Conservation (phyloP, 1,284 basidiomycete genomes). For the Moesziomyces parantarcticus region DNA sequence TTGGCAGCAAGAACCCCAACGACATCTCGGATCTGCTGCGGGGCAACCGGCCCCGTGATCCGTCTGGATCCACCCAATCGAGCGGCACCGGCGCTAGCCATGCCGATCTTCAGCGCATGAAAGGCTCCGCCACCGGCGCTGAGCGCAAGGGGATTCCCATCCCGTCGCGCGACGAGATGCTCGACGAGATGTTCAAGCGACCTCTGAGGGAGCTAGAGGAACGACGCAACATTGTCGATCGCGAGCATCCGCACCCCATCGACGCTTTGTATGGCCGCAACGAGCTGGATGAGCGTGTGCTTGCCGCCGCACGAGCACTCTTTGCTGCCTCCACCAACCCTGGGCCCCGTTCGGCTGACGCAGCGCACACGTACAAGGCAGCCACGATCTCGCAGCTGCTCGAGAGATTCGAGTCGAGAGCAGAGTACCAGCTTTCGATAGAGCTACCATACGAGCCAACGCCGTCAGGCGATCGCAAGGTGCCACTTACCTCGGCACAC, state of each 20-base stretch:
- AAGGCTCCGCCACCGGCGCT: conserved; percentile 42
- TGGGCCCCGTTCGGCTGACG: conserved; percentile 1
- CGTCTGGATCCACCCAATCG: conserved; percentile 1
- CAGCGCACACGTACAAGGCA: conserved; percentile 16
- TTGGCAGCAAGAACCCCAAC: conserved; percentile 48
- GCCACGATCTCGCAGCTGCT: conserved; percentile 30
- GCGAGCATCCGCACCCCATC: conserved; percentile 57
- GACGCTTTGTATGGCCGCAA: conserved; percentile 56
- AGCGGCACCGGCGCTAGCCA: conserved; percentile 7
- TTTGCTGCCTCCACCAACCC: conserved; percentile 25
- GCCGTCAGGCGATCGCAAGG: conserved; percentile 47
- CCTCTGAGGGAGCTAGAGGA: conserved; percentile 44
- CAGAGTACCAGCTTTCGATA: conserved; percentile 55
- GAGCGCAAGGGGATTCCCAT: conserved; percentile 42
- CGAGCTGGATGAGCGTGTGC: conserved; percentile 58
- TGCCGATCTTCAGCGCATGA: conserved; percentile 46
- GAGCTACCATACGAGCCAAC: conserved; percentile 63
- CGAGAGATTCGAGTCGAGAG: conserved; percentile 32
- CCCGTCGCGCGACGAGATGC: conserved; percentile 48
- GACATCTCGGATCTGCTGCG: conserved; percentile 52
- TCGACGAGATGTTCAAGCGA: conserved; percentile 49
- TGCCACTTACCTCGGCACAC: conserved; percentile 48
- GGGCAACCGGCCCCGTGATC: conserved; percentile 20
- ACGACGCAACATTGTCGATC: conserved; percentile 28
- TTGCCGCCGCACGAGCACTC: conserved; percentile 48